A percentile compares a stretch with the other conserved stretches of the same genome.
phyloP scores from a whole-genome alignment of 1,139 yeast genomes.

The Saccharomyces hybrid region DNA sequence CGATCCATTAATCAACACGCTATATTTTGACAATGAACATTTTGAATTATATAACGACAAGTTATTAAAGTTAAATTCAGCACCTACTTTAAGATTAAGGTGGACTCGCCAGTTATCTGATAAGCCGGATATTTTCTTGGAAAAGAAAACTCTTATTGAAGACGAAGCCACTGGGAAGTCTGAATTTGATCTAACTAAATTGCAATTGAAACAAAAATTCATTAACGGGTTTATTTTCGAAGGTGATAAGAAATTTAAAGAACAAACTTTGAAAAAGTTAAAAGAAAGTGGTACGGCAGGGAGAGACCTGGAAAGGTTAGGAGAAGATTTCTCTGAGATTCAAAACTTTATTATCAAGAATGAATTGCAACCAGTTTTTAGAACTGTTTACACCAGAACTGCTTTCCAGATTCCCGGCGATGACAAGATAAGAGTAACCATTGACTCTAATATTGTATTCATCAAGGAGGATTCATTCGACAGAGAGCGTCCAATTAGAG shows the following conservation, averaged over 20 bases:
- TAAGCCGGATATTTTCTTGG: constrained; percentile 71
- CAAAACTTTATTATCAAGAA: constrained; percentile 57
- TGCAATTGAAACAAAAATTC: constrained; percentile 72
- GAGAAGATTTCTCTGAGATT: constrained; percentile 49
- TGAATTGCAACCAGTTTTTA: constrained; percentile 72
- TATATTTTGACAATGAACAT: constrained; percentile 78
- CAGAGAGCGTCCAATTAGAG: constrained; percentile 76
- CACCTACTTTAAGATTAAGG: constrained; percentile 73
- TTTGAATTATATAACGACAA: constrained; percentile 85
- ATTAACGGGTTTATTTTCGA: constrained; percentile 52
- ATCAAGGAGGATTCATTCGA: constrained; percentile 90
- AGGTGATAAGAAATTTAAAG: constrained; percentile 40
- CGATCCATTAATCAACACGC: constrained; percentile 79
- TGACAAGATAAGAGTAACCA: constrained; percentile 78
- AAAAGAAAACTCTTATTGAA: constrained; percentile 64
- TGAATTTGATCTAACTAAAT: constrained; percentile 37
- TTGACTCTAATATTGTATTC: constrained; percentile 81
- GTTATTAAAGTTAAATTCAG: constrained; percentile 59
- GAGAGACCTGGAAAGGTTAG: constrained; percentile 44
- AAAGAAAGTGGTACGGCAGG: constrained; percentile 49
- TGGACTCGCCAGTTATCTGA: constrained; percentile 84
- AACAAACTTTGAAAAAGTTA: constrained; percentile 45
- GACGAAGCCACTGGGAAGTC: constrained; percentile 49
- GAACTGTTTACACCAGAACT: constrained; percentile 83
- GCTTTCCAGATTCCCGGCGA: constrained; percentile 99